A percentile compares a stretch with the other conserved stretches of the same genome.
Conservation (phyloP, 1,284 basidiomycete species). For the Microbotryum saponariae region DNA sequence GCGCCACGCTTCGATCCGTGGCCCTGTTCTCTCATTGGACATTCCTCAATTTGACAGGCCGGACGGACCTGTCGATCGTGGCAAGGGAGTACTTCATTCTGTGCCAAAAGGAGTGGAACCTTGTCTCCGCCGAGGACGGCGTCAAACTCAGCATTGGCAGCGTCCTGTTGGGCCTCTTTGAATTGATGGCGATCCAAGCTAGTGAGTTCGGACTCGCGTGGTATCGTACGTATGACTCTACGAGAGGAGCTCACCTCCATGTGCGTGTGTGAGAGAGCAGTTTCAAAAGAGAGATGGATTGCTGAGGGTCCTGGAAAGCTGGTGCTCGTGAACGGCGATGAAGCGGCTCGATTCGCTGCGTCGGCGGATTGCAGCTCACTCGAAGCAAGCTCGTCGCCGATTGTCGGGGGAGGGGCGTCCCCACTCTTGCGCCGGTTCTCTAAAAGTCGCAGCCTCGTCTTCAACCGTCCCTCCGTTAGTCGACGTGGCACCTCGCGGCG, state of each 20-base stretch:
- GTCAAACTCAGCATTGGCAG: constrained; percentile 3
- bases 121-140: constrained; percentile 18
- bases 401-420: background rate
- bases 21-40: constrained; percentile 19
- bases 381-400: background rate
- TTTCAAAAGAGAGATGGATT: constrained; percentile 18
- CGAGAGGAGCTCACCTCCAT: background rate
- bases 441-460: background rate
- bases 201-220: constrained; percentile 3
- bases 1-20: background rate
- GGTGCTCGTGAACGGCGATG: constrained; percentile 11
- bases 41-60: constrained; percentile 17
- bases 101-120: constrained; percentile 25
- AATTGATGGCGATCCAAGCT: constrained; percentile 17
- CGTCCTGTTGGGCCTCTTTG: constrained; percentile 6
- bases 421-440: background rate
- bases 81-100: constrained; percentile 13
- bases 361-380: background rate
- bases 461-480: background rate
- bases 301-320: constrained; percentile 13
- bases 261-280: background rate
- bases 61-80: constrained; percentile 18
- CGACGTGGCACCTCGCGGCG: constrained; percentile 7
- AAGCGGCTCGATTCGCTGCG: too few relatives aligned
- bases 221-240: background rate